Percentiles rank a stretch among this genome's conserved stretches.
phyloP scores from a whole-genome alignment of 495 filamentous ascomycete species.

The Clavariopsis aquatica region DNA sequence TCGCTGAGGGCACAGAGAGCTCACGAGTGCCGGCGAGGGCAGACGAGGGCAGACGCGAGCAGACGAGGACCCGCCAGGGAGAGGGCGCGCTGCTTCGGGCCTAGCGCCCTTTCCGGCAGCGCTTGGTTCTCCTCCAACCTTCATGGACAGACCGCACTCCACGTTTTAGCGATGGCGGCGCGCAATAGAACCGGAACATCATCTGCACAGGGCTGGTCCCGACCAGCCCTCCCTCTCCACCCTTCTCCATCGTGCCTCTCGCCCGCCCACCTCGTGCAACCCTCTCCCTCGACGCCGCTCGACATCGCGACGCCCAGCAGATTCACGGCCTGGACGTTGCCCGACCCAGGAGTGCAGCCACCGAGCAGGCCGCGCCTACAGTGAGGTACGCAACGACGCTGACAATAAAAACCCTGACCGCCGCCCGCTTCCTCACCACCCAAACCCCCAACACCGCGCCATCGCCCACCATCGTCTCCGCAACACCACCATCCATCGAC shows the following conservation, averaged over 20 bases:
- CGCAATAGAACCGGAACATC: slow-evolving; percentile 13
- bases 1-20: too few species aligned
- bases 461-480: background rate
- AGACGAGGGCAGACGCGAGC: too few species aligned
- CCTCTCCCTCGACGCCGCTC: background rate
- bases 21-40: too few species aligned
- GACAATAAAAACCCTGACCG: slow-evolving; percentile 31
- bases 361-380: slow-evolving; percentile 1
- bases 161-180: too few species aligned
- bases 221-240: slow-evolving; percentile 4
- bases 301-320: background rate
- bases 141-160: background rate
- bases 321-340: background rate
- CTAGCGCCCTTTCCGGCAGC: background rate
- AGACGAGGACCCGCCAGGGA: too few species aligned
- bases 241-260: slow-evolving; percentile 2
- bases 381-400: slow-evolving; percentile 12
- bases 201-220: background rate
- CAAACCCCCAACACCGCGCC: background rate
- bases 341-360: background rate
- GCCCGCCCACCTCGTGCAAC: slow-evolving; percentile 1
- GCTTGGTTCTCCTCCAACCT: background rate
- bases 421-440: background rate
- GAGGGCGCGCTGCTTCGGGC: background rate
- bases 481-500: slow-evolving; percentile 6